phyloP scores from a whole-genome alignment of 345 rosid species.

The Combretum micranthum region DNA sequence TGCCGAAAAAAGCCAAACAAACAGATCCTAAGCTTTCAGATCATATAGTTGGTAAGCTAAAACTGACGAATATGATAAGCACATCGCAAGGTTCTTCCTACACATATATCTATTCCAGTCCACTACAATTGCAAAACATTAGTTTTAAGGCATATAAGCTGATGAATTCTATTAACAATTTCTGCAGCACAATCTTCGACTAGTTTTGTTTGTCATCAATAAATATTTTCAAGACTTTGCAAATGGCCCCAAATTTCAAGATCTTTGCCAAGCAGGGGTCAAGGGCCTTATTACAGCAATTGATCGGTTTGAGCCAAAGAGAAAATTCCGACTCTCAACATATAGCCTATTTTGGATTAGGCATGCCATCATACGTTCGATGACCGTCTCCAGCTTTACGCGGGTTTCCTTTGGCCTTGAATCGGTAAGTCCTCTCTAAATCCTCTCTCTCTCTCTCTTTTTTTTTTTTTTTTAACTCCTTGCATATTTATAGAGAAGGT shows the following conservation, averaged over 20 bases:
- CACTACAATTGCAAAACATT: no score
- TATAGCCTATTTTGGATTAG: slow-evolving; percentile 91
- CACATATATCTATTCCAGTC: no score
- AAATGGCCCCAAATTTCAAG: slow-evolving; percentile 74
- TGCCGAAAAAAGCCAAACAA: no score
- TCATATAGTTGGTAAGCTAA: no score
- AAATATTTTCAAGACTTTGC: slow-evolving; percentile 81
- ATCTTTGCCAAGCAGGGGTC: slow-evolving; percentile 95
- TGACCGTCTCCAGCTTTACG: slow-evolving; percentile 80
- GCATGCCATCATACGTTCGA: slow-evolving; percentile 79
- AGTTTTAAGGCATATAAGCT: not conserved
- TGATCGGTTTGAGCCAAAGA: slow-evolving; percentile 87
- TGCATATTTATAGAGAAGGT: not conserved
- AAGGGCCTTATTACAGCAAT: slow-evolving; percentile 83
- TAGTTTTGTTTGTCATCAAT: slow-evolving; percentile 78
- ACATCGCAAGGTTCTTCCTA: no score
- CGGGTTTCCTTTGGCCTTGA: slow-evolving; percentile 91
- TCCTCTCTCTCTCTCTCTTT: no score
- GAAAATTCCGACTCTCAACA: slow-evolving; percentile 73
- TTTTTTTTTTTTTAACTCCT: slow-evolving; percentile 6
- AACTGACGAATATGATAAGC: no score
- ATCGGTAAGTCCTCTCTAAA: slow-evolving; percentile 40
- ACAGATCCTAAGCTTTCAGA: no score
- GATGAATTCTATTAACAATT: not conserved
- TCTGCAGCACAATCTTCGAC: slow-evolving; percentile 95